Evolutionary conservation across 257 asterid species (phyloP).

Genomic region (Voacanga thouarsii): DNA sequence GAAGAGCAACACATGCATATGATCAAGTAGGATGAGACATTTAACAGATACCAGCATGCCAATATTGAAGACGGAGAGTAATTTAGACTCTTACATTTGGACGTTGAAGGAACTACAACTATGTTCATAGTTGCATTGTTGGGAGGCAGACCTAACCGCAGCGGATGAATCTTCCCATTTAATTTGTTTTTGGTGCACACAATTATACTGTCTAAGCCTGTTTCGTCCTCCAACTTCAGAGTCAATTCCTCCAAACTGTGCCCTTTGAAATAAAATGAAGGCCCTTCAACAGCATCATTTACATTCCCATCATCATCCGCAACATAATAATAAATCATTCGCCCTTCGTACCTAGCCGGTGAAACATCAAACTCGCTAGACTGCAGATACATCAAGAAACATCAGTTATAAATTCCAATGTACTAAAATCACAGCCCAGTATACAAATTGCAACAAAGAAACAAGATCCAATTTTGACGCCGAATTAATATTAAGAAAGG

Average conservation of each 20-base stretch:
- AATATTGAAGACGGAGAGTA: neutral
- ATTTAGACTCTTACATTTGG: conserved; percentile 46
- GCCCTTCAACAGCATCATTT: conserved; percentile 40
- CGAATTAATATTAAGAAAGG: neutral
- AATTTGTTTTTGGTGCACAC: conserved; percentile 65
- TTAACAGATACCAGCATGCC: neutral
- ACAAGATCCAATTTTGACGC: neutral
- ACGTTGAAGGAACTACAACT: conserved; percentile 77
- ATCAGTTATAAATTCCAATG: neutral
- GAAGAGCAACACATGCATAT: neutral
- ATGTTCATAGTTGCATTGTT: conserved; percentile 80
- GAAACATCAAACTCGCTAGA: conserved; percentile 26
- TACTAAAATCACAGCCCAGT: neutral
- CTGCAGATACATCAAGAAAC: conserved; percentile 33
- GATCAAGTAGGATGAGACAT: neutral
- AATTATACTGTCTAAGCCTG: conserved; percentile 55
- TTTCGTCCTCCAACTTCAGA: conserved; percentile 60
- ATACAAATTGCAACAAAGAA: neutral
- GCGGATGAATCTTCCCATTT: conserved; percentile 71
- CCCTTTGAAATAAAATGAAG: conserved; percentile 65
- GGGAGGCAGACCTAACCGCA: conserved; percentile 85
- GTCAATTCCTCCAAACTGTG: conserved; percentile 65
- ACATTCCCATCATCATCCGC: conserved; percentile 58
- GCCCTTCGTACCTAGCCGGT: conserved; percentile 50
- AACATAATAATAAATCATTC: conserved; percentile 57